Percentiles rank a stretch among this genome's conserved stretches.
These are phyloP conservation scores for Citeromyces hawaiiensis DNA, from an alignment of 1,139 yeast genomes.

Conservation along the genomic window DNA sequence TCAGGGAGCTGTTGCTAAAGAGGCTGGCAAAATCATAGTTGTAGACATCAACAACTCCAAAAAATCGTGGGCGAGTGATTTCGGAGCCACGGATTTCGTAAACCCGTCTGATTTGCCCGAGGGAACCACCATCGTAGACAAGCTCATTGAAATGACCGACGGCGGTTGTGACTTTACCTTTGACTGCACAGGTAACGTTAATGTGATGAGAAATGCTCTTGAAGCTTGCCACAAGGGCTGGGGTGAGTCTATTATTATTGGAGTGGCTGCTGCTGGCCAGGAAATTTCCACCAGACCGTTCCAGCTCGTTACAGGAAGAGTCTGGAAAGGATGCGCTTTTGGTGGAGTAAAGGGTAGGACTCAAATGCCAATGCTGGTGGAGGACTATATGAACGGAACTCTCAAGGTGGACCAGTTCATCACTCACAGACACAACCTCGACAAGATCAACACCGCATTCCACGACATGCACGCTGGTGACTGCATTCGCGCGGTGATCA, in stretches of 20 bases:
- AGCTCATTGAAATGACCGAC: constrained; percentile 80
- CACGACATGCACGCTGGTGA: constrained; percentile 92
- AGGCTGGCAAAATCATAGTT: constrained; percentile 73
- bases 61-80: constrained; percentile 72
- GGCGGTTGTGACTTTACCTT: constrained; percentile 95
- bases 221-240: constrained; percentile 98
- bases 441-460: constrained; percentile 75
- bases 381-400: constrained; percentile 70
- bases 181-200: constrained; percentile 95
- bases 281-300: constrained; percentile 95
- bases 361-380: constrained; percentile 84
- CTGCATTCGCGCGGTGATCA: constrained; percentile 78
- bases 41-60: constrained; percentile 79
- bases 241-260: constrained; percentile 91
- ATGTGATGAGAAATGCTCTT: constrained; percentile 89
- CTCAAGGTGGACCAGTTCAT: constrained; percentile 91
- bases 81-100: constrained; percentile 92
- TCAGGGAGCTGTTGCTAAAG: constrained; percentile 81
- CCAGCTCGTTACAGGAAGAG: constrained; percentile 98
- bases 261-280: constrained; percentile 97
- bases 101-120: constrained; percentile 69
- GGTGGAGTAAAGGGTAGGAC: constrained; percentile 98
- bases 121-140: constrained; percentile 69
- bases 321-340: constrained; percentile 96
- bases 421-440: constrained; percentile 76